Evolutionary conservation across 192 early-diverging fungal species (phyloP).

Genomic region (Dissophora globulifera): DNA sequence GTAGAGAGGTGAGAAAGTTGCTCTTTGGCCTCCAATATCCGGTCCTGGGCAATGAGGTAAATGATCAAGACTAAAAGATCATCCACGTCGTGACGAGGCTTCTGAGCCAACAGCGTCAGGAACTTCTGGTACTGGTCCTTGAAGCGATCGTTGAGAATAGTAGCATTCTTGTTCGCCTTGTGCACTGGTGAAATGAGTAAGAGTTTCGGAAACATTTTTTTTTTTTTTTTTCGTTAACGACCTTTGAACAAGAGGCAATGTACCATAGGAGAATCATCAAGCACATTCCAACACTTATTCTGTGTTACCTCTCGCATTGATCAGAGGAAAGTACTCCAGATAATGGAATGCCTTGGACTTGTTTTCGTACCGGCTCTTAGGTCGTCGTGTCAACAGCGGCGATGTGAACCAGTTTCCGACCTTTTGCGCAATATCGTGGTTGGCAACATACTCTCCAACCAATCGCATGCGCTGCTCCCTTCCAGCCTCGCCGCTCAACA

Average conservation of each 20-base stretch:
- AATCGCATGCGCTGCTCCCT: slow-evolving; percentile 1
- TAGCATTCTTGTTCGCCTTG: slow-evolving; percentile 20
- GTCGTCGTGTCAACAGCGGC: slow-evolving; percentile 21
- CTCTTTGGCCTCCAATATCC: slow-evolving; percentile 54
- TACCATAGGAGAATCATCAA: no score
- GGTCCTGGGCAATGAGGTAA: slow-evolving; percentile 59
- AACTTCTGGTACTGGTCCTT: slow-evolving; percentile 49
- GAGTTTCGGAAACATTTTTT: no score
- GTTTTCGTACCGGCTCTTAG: slow-evolving; percentile 5
- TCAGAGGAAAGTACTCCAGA: slow-evolving; percentile 56
- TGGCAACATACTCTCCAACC: slow-evolving; percentile 44
- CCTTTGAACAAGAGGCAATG: no score
- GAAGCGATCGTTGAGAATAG: slow-evolving; percentile 57
- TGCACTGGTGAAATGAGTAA: slow-evolving; percentile 30
- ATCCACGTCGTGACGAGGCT: slow-evolving; percentile 15
- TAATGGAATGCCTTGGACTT: slow-evolving; percentile 10
- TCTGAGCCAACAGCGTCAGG: slow-evolving; percentile 42
- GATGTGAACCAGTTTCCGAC: slow-evolving; percentile 34
- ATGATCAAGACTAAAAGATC: slow-evolving; percentile 53
- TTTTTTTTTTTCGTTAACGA: no score
- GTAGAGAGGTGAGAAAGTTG: slow-evolving; percentile 10
- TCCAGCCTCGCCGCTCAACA: slow-evolving; percentile 30
- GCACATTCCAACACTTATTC: neutral
- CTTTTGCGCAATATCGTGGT: neutral
- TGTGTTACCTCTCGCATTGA: slow-evolving; percentile 60